A percentile compares a stretch with the other conserved stretches of the same genome.
phyloP scores from a whole-genome alignment of 1,139 yeast genomes.

The Debaryomycetaceae sp. region DNA sequence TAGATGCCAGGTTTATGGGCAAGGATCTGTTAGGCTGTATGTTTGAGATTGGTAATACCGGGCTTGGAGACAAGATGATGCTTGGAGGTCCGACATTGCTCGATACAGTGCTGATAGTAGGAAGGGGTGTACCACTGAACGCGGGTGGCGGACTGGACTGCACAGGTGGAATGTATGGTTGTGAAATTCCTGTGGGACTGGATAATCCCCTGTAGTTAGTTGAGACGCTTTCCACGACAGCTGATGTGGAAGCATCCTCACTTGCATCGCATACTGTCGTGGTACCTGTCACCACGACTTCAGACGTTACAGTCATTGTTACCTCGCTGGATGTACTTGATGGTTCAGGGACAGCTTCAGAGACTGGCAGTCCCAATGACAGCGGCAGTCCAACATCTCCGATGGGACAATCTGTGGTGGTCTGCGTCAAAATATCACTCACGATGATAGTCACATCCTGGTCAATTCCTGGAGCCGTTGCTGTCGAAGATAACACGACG shows the following conservation, averaged over 20 bases:
- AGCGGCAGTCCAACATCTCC: background rate
- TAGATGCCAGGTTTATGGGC: too few species aligned
- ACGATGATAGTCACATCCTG: background rate
- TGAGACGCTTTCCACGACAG: too few species aligned
- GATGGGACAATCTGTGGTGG: constrained; percentile 2
- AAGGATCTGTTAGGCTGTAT: too few species aligned
- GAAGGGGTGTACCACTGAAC: too few species aligned
- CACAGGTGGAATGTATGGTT: too few species aligned
- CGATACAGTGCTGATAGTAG: too few species aligned
- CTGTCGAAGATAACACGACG: background rate
- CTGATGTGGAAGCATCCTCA: background rate
- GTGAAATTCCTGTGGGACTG: too few species aligned
- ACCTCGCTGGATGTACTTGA: background rate
- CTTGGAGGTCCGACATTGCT: too few species aligned
- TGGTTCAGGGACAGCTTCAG: background rate
- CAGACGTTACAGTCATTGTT: constrained; percentile 1
- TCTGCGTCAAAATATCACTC: background rate
- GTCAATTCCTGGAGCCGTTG: background rate
- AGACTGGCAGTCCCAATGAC: background rate
- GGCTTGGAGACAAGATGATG: too few species aligned
- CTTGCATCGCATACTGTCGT: constrained; percentile 1
- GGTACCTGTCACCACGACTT: background rate
- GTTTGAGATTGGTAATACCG: too few species aligned
- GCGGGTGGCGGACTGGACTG: too few species aligned
- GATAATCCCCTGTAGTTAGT: too few species aligned